Percentiles rank a stretch among this genome's conserved stretches.
phyloP scores from a whole-genome alignment of 192 early-diverging fungal genomes.

The Podila minutissima region DNA sequence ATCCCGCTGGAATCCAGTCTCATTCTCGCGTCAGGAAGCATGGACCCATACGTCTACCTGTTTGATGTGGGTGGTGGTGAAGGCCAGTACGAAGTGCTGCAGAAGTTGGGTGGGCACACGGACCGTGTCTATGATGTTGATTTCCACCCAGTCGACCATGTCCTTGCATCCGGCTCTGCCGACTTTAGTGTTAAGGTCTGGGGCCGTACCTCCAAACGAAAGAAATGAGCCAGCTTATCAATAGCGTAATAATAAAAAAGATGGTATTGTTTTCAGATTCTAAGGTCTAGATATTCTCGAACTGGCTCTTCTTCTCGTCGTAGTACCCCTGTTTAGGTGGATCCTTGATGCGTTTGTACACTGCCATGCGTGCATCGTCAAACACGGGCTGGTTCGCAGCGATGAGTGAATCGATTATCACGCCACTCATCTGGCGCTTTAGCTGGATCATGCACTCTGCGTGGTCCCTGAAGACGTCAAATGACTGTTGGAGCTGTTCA shows the following conservation, averaged over 20 bases:
- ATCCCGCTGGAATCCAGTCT: slow-evolving; percentile 62
- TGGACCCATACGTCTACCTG: slow-evolving; percentile 85
- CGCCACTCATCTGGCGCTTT: not conserved
- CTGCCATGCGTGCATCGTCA: not conserved
- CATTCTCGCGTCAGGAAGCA: slow-evolving; percentile 82
- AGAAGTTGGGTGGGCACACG: slow-evolving; percentile 91
- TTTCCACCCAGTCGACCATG: slow-evolving; percentile 89
- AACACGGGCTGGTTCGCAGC: not conserved
- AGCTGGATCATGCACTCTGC: not conserved
- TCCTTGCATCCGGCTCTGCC: slow-evolving; percentile 84
- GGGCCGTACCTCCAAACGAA: slow-evolving; percentile 59
- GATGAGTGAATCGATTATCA: not conserved
- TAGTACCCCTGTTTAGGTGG: not conserved
- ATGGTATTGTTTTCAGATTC: not conserved
- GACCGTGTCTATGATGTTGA: slow-evolving; percentile 93
- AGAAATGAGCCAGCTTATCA: slow-evolving; percentile 35
- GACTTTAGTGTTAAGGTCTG: slow-evolving; percentile 86
- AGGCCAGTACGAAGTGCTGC: slow-evolving; percentile 68
- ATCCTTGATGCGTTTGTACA: not conserved
- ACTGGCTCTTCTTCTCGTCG: not conserved
- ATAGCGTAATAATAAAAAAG: not conserved
- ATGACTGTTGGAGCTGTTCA: not conserved
- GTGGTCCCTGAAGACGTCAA: not conserved
- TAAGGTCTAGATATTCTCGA: not conserved
- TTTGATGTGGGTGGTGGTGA: slow-evolving; percentile 69